Base-by-base conservation (phyloP, 306 rosid genomes). In the Cicer bijugum region DNA sequence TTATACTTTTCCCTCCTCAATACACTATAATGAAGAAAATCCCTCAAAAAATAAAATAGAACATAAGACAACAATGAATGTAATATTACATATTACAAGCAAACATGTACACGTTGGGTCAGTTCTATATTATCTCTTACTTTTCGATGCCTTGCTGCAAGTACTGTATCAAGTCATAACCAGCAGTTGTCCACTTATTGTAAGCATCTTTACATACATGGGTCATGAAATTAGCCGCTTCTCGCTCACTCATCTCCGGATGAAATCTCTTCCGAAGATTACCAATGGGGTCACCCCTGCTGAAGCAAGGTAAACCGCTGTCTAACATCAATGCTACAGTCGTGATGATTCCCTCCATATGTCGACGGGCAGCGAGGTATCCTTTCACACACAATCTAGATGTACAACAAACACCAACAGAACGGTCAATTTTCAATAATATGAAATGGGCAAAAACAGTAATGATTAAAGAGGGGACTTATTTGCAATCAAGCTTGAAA, bases 171-270 rank as follows among this genome's bases (percentile, higher is more conserved):
- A 94, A 85, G 84, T 94, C 99, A 75, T 94, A 94, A 65, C 99
- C 99, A 11, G 99, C 99, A 50, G 99, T 94, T 14, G 97, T 94
- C 99, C 99, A 94, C 88, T 94, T 94, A 82, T 91, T 94, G 75
- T 94, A 94, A 35, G 99, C 99, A 85, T 94, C 99, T 33, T 92
- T 85, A 78, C 99, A 94, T 14, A 94, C 99, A 46, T 61, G 97
- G 84, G 90, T 88, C 99, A 94, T 91, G 83, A 91, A 94, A 86
- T 87, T 89, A 39, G 99, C 99, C 11, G 99, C 99, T 80, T 94
- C 99, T 1, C 95, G 96, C 73, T 92, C 98, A 33, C 84, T 92
- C 98, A 92, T 90, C 83, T 92, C 98, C 1, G 98, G 98, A 88
- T 92, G 98, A 76, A 91, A 94, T 86, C 99, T 87, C 90, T 91